Evolutionary conservation across 208 protist genomes (phyloP).

Genomic region (Trypanosoma caninum): DNA sequence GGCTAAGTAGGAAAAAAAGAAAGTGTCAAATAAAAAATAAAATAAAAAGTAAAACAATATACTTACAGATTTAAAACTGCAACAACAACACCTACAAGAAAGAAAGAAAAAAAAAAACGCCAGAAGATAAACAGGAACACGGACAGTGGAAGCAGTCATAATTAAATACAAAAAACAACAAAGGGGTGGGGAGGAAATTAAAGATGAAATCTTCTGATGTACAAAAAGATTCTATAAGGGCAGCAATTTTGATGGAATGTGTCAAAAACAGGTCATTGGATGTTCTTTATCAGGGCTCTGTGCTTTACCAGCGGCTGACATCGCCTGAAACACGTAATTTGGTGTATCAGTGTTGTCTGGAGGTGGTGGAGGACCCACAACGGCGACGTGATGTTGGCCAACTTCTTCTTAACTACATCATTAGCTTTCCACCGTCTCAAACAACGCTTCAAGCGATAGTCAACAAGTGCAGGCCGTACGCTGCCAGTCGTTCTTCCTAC

Average conservation of each 20-base stretch:
- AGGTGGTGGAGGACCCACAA: constrained; percentile 58
- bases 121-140: no score
- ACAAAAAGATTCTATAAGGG: constrained; percentile 26
- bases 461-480: constrained; percentile 21
- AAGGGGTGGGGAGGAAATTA: no score
- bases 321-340: constrained; percentile 48
- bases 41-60: no score
- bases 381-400: constrained; percentile 50
- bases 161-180: no score
- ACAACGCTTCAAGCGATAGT: constrained; percentile 36
- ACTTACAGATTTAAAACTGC: no score
- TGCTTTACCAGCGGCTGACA: constrained; percentile 32
- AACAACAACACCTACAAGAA: no score
- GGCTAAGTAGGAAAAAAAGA: no score
- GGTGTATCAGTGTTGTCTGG: constrained; percentile 67
- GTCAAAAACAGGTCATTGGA: constrained; percentile 25
- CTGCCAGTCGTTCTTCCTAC: constrained; percentile 17
- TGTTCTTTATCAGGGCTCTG: constrained; percentile 11
- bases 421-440: constrained; percentile 65
- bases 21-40: no score
- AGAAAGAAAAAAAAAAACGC: no score
- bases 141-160: no score
- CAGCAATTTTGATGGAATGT: constrained; percentile 27
- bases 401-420: constrained; percentile 61
- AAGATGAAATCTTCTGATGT: constrained; percentile 28